Evolutionary conservation across 805 yeast genomes (phyloP).

Genomic region (Wickerhamiella cacticola): DNA sequence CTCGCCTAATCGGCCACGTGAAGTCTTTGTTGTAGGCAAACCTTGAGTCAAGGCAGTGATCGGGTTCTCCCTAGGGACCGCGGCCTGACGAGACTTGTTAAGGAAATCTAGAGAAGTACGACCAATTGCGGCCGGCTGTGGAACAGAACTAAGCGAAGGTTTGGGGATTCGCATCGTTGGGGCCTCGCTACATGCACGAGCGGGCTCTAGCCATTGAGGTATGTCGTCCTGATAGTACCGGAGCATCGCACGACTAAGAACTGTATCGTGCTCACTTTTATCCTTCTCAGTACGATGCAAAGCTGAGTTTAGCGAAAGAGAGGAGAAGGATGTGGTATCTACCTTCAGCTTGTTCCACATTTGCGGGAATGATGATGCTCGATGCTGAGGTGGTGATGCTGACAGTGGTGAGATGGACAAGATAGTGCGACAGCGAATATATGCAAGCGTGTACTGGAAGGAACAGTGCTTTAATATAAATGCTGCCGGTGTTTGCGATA

Average conservation of each 20-base stretch:
- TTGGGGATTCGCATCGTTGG: background rate
- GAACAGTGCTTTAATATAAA: slow-evolving; percentile 41
- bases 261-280: slow-evolving; percentile 33
- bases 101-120: slow-evolving; percentile 3
- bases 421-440: slow-evolving; percentile 44
- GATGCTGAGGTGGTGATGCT: no score
- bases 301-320: slow-evolving; percentile 16
- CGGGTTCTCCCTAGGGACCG: slow-evolving; percentile 1
- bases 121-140: slow-evolving; percentile 3
- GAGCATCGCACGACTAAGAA: slow-evolving; percentile 36
- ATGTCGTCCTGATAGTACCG: slow-evolving; percentile 29
- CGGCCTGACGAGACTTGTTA: background rate
- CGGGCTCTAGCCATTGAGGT: slow-evolving; percentile 28
- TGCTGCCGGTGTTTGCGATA: slow-evolving; percentile 40
- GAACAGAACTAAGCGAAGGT: background rate
- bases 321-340: slow-evolving; percentile 21
- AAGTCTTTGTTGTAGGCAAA: background rate
- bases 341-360: slow-evolving; percentile 1
- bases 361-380: slow-evolving; percentile 6
- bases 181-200: background rate
- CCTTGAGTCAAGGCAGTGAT: background rate
- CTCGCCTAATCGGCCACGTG: slow-evolving; percentile 4
- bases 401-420: no score
- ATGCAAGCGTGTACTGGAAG: slow-evolving; percentile 49
- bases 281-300: slow-evolving; percentile 31